These are phyloP conservation scores for Dictyostelium capitatum DNA, from an alignment of 78 protist species.

Conservation along the genomic window DNA sequence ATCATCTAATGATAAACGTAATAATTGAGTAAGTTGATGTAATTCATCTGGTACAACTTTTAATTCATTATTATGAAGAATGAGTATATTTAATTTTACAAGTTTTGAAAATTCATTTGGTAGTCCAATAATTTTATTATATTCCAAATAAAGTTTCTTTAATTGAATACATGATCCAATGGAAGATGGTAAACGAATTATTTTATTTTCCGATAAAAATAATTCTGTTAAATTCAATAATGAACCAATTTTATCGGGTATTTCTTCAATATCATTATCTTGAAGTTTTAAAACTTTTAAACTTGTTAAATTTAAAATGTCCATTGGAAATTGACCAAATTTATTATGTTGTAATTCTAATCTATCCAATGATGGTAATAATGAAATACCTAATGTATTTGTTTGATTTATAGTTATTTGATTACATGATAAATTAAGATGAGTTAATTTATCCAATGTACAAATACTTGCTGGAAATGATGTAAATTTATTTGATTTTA, in stretches of 20 bases:
- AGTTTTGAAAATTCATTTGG: conserved; percentile 31
- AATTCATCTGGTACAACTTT: conserved; percentile 29
- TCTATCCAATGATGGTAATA: conserved; percentile 21
- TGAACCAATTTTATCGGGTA: conserved; percentile 34
- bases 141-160: conserved; percentile 55
- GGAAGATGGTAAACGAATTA: conserved; percentile 36
- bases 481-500: conserved; percentile 52
- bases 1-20: conserved; percentile 28
- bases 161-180: conserved; percentile 1
- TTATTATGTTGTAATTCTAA: conserved; percentile 62
- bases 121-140: conserved; percentile 22
- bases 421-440: conserved; percentile 45
- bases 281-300: conserved; percentile 36
- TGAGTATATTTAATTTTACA: conserved; percentile 20
- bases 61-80: conserved; percentile 45
- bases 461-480: conserved; percentile 61
- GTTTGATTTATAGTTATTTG: background rate
- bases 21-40: background rate
- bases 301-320: background rate
- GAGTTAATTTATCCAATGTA: background rate
- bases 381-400: conserved; percentile 23
- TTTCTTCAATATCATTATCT: conserved; percentile 27
- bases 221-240: conserved; percentile 23
- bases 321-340: conserved; percentile 45
- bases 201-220: conserved; percentile 35